Evolutionary conservation across 176 grass and related monocot species (phyloP).

Genomic region (Elymus sibiricus): DNA sequence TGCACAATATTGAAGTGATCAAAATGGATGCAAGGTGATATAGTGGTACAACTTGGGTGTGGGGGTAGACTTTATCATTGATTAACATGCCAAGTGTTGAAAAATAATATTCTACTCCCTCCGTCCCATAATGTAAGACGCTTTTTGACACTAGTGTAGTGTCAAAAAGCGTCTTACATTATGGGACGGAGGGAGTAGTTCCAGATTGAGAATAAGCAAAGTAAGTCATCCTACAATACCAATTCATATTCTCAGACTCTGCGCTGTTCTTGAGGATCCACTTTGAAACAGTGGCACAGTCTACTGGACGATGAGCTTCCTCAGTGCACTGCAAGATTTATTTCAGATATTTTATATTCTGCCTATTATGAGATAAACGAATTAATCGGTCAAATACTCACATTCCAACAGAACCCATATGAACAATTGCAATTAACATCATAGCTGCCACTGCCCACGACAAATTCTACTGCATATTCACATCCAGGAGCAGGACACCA

Average conservation of each 20-base stretch:
- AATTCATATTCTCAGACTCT: constrained; percentile 99
- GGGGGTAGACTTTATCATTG: not conserved
- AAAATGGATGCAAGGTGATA: not conserved
- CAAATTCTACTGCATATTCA: constrained; percentile 92
- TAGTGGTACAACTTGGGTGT: not conserved
- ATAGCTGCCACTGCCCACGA: constrained; percentile 91
- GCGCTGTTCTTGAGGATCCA: constrained; percentile 99
- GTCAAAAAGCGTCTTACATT: too few relatives aligned
- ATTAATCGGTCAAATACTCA: constrained; percentile 33
- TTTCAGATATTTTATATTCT: constrained; percentile 19
- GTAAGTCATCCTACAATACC: constrained; percentile 41
- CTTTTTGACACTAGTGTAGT: too few relatives aligned
- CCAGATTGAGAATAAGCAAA: not conserved
- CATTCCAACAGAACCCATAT: constrained; percentile 96
- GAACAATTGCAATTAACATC: constrained; percentile 94
- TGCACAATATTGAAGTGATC: not conserved
- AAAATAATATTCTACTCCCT: constrained; percentile 17
- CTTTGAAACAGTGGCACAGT: constrained; percentile 94
- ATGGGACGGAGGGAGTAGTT: too few relatives aligned
- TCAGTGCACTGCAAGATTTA: constrained; percentile 74
- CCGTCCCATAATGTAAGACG: too few relatives aligned
- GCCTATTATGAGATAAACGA: constrained; percentile 1
- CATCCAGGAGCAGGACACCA: constrained; percentile 99
- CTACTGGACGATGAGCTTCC: constrained; percentile 98
- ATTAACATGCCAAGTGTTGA: not conserved